Percentiles rank a stretch among this genome's conserved stretches.
These are phyloP conservation scores for Saccharum officinarum DNA, from an alignment of 176 grass and related monocot species.

Conservation along the genomic window DNA sequence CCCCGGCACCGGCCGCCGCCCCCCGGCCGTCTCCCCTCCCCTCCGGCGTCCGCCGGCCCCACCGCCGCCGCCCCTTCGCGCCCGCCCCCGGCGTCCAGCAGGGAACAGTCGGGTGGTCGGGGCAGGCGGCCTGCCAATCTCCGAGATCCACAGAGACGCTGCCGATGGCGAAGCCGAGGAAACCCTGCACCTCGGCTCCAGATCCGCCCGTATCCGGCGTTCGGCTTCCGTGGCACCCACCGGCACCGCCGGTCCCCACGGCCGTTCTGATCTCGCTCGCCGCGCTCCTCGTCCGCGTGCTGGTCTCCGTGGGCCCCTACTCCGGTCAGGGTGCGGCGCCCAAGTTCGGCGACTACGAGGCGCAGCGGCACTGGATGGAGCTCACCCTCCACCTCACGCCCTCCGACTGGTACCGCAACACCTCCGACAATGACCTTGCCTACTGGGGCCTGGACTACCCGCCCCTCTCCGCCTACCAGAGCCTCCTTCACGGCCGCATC, in stretches of 20 bases:
- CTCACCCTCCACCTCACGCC: slow-evolving; percentile 76
- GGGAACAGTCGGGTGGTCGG: too few relatives aligned
- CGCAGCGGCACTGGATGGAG: slow-evolving; percentile 99
- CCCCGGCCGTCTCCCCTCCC: too few relatives aligned
- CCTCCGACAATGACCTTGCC: slow-evolving; percentile 73
- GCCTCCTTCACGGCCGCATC: slow-evolving; percentile 69
- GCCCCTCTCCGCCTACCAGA: slow-evolving; percentile 96
- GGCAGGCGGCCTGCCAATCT: neutral
- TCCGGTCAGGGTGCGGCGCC: slow-evolving; percentile 71
- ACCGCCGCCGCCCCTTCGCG: too few relatives aligned
- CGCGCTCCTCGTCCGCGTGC: slow-evolving; percentile 68
- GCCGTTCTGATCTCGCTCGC: slow-evolving; percentile 58
- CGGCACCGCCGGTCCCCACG: slow-evolving; percentile 36
- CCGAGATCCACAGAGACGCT: slow-evolving; percentile 13
- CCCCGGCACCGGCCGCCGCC: too few relatives aligned
- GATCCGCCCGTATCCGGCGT: neutral
- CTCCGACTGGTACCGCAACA: slow-evolving; percentile 83
- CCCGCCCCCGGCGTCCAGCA: too few relatives aligned
- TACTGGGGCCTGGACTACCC: slow-evolving; percentile 99
- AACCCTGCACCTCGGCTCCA: slow-evolving; percentile 1
- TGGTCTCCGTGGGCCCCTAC: slow-evolving; percentile 86
- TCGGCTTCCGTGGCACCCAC: slow-evolving; percentile 41
- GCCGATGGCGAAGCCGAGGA: slow-evolving; percentile 60
- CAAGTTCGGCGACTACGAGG: slow-evolving; percentile 95
- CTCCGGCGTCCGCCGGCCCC: too few relatives aligned